phyloP scores from a whole-genome alignment of 345 rosid species.

The Salix arbutifolia region DNA sequence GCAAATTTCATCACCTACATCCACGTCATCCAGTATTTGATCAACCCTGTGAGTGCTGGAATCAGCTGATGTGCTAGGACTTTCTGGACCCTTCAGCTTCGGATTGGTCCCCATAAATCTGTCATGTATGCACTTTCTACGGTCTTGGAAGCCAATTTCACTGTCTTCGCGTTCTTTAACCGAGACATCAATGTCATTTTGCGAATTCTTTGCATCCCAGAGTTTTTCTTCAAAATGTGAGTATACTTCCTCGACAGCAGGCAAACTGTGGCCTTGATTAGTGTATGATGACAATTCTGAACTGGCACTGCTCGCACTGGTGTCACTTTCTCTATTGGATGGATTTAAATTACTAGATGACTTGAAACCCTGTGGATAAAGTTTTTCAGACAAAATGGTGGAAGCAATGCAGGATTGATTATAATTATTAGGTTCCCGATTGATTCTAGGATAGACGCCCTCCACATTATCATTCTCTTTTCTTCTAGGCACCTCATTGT shows the following conservation, averaged over 20 bases:
- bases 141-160: conserved; percentile 47
- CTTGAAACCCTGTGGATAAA: conserved; percentile 38
- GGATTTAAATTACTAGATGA: conserved; percentile 35
- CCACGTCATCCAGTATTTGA: conserved; percentile 81
- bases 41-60: conserved; percentile 48
- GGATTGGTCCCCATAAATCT: conserved; percentile 45
- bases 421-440: conserved; percentile 61
- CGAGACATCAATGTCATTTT: conserved; percentile 24
- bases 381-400: conserved; percentile 45
- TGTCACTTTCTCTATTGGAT: conserved; percentile 36
- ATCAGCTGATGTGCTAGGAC: conserved; percentile 56
- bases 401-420: conserved; percentile 50
- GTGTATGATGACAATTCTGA: conserved; percentile 37
- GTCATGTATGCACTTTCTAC: conserved; percentile 50
- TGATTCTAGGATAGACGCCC: conserved; percentile 61
- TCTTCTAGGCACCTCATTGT: conserved; percentile 76
- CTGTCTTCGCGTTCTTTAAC: conserved; percentile 33
- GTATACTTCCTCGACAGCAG: conserved; percentile 35
- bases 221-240: conserved; percentile 30
- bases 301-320: conserved; percentile 30
- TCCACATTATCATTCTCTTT: conserved; percentile 69
- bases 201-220: conserved; percentile 32
- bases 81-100: conserved; percentile 60
- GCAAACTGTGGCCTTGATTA: conserved; percentile 31
- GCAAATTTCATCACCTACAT: conserved; percentile 95